Conservation (phyloP, 73 alveolate species). For the Paramecium caudatum region DNA sequence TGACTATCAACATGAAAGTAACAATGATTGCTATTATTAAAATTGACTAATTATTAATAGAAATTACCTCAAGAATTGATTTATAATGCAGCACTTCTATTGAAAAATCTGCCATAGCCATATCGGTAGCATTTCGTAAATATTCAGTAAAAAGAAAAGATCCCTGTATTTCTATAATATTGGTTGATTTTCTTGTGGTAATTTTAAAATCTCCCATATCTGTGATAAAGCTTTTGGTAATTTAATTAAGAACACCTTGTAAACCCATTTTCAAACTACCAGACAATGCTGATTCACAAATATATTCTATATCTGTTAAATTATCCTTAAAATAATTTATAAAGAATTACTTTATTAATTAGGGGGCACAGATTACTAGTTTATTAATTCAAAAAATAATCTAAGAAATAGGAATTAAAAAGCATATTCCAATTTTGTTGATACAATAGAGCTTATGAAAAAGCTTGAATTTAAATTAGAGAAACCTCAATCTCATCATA, state of each 20-base stretch:
- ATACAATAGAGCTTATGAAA: neutral
- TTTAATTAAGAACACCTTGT: neutral
- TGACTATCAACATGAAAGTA: neutral
- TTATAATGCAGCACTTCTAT: neutral
- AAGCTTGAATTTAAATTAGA: neutral
- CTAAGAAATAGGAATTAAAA: neutral
- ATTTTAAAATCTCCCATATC: neutral
- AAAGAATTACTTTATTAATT: neutral
- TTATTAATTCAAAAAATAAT: neutral
- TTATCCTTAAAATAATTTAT: neutral
- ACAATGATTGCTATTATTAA: neutral
- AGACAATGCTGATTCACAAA: neutral
- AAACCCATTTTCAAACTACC: neutral
- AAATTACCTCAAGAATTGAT: neutral
- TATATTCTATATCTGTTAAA: neutral
- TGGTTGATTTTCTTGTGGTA: neutral
- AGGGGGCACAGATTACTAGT: neutral
- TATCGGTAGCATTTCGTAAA: neutral
- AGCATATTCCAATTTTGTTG: neutral
- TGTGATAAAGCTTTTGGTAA: neutral
- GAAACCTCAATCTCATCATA: too few species aligned
- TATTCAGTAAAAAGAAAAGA: neutral
- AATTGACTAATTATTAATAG: neutral
- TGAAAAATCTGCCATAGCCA: slow-evolving; percentile 15
- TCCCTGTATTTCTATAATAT: neutral